Evolutionary conservation across 2,329 filamentous ascomycete genomes (phyloP), one percentile per base, ranked within the genome.

Genomic region (Colletotrichum sp.): DNA sequence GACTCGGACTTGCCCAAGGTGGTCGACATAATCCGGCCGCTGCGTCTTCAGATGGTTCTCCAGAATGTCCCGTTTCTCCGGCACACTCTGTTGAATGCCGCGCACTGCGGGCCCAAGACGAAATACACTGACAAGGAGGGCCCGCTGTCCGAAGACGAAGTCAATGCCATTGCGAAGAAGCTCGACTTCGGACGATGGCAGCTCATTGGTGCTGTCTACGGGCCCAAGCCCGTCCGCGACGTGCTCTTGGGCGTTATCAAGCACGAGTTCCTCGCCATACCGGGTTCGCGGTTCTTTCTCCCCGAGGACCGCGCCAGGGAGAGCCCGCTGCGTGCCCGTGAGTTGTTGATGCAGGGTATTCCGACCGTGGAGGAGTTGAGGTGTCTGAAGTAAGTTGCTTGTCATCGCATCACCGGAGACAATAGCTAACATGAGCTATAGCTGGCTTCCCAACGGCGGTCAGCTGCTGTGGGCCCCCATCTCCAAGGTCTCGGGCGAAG

Each of bases 51-150:
- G 75, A 86, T 87, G 79, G 82, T 89, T 2, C 75, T 90, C 3
- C 88, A 88, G 26, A 89, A 89, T 55, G 86, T 88, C 2, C 87
- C 87, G 0, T 86, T 86, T 26, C 81, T 89, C 13, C 83, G 87
- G 0, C 85, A 88, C 71, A 84, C 86, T 8, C 81, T 87, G 3
- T 83, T 87, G 3, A 85, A 83, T 18, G 85, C 88, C 3, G 85
- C 85, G 16, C 72, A 77, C 39, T 87, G 85, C 12, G 78, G 79
- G 10, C 83, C 82, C 4, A 85, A 85, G 55, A 81, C 83, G 2
- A 73, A 68, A 21, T 78, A 77, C 26, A 76, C 76, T 3, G 77
- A 81, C n/a, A 81, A 81, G 14, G 65, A 79, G n/a, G 68, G 77
- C 12, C 83, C 85, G 0, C 78, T 88, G 2, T 82, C 76, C 3